A percentile compares a stretch with the other conserved stretches of the same genome.
These are phyloP conservation scores for Odonthalia washingtoniensis DNA, from an alignment of 31 red algal species.

Conservation along the genomic window DNA sequence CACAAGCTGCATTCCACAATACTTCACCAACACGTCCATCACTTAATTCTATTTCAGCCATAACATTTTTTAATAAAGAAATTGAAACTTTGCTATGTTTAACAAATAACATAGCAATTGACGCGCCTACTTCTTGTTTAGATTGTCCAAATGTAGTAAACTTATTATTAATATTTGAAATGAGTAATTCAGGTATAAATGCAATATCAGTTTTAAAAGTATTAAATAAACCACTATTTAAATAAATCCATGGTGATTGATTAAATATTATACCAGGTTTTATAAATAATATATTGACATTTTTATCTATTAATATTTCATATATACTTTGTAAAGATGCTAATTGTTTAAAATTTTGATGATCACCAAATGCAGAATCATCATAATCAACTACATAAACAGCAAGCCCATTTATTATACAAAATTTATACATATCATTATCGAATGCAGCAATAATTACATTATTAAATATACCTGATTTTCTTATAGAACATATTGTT, in stretches of 20 bases:
- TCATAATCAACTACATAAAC: conserved; percentile 75
- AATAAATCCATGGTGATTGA: conserved; percentile 44
- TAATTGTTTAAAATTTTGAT: conserved; percentile 49
- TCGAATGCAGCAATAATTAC: conserved; percentile 90
- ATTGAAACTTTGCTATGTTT: neutral
- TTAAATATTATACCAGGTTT: conserved; percentile 47
- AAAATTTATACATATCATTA: conserved; percentile 87
- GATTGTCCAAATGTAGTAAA: neutral
- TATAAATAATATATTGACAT: conserved; percentile 30
- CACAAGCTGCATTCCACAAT: neutral
- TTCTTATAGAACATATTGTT: conserved; percentile 82
- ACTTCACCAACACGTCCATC: neutral
- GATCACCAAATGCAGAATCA: conserved; percentile 50
- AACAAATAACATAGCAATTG: too few species aligned
- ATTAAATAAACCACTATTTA: conserved; percentile 13
- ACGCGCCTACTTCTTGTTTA: neutral
- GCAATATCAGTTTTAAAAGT: conserved; percentile 25
- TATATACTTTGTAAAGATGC: conserved; percentile 47
- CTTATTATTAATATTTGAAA: neutral
- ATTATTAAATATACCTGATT: conserved; percentile 63
- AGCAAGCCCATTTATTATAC: conserved; percentile 72
- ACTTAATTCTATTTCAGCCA: conserved; percentile 24
- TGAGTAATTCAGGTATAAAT: conserved; percentile 10
- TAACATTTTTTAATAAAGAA: conserved; percentile 15
- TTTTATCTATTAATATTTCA: conserved; percentile 27